Base-by-base conservation (phyloP, 139 green algal species). In the Chlorella sp. region DNA sequence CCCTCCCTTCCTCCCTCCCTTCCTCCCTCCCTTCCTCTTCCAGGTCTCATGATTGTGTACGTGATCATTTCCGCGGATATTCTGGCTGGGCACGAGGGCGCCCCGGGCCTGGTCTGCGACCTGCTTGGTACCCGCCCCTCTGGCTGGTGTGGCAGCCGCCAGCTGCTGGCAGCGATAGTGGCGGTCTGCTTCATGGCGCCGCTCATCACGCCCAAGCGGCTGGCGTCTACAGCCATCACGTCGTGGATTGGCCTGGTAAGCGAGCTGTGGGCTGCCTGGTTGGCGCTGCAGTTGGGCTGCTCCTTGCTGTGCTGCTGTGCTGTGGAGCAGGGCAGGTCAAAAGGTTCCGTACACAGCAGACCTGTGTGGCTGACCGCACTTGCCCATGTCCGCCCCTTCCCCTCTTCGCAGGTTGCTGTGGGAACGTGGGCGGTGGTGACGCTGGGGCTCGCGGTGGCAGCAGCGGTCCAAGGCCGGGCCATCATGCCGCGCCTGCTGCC, bases 21-120 rank as follows among this genome's bases (percentile, higher is more conserved):
- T 18, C 86, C 20, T 13, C 67, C 82, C 2, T 51, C 82, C 28
- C 38, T 62, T 23, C 32, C 78, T 2, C 82, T 78, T 56, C 78
- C 76, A 17, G 85, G 76, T 1, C 56, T 87, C 20, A 74, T 87
- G 72, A 82, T 87, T 41, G 83, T 87, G 3, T 87, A 87, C 23
- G 39, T 89, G 38, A 79, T 89, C 34, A 63, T 89, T n/a, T 32
- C 68, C 3, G 85, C 85, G 11, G 85, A 89, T 65, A 63, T 85
- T 4, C 55, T 89, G 51, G 78, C 78, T 13, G 85, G 85, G 4
- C 38, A 78, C 68, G 15, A 32, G 3, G 67, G 51, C 64, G 20
- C 85, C 1, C 32, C 65, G 0, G 85, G 85, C 74, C 81, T 89
- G 15, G 39, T 89, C 3, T 85, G 76, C 76, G 85, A 89, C 21